Base-by-base conservation (phyloP, 108 stramenopile genomes). In the Bacterosira constricta region DNA sequence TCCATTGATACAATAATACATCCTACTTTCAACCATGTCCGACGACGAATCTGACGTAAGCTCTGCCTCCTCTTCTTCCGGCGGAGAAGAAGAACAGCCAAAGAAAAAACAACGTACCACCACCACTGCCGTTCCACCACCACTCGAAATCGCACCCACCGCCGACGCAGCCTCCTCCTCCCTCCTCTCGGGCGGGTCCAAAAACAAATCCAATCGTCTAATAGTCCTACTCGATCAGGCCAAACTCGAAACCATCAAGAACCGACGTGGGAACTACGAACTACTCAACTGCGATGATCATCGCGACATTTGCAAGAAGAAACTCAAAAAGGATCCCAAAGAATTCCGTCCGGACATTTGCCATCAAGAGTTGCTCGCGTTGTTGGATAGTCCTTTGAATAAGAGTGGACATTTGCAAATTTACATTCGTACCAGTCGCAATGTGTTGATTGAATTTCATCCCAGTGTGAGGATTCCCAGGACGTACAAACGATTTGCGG, bases 211-310 rank as follows among this genome's bases (percentile, higher is more conserved):
- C 64, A 64, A 55, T 34, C 75, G 83, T 18, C 84, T 86, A 6
- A 75, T 97, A 41, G 82, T 98, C 8, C 57, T 97, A 1, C 80
- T 97, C 32, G 96, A 99, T 56, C 90, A 97, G 73, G 99, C 99
- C 20, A 92, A 86, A 25, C 79, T 99, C 27, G 99, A 99, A 81
- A 97, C 96, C 13, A 96, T 99, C 36, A 98, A 98, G 75, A 99
- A 97, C 49, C 88, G 86, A 47, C 92, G 91, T 46, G 97, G 96
- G 13, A 82, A 95, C 38, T 98, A 95, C 75, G 94, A 97, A 81
- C 85, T 97, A 38, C 87, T 99, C 18, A 99, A 98, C 79, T 98
- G 97, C 73, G 99, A 99, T 71, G 99, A 99, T 70, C 99, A 99
- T 73, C 90, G 94, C 18, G 94, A 95, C 18, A 47, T 96, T 17